Evolutionary conservation across 2,329 filamentous ascomycete genomes (phyloP).

Genomic region (Neonectria faginata): DNA sequence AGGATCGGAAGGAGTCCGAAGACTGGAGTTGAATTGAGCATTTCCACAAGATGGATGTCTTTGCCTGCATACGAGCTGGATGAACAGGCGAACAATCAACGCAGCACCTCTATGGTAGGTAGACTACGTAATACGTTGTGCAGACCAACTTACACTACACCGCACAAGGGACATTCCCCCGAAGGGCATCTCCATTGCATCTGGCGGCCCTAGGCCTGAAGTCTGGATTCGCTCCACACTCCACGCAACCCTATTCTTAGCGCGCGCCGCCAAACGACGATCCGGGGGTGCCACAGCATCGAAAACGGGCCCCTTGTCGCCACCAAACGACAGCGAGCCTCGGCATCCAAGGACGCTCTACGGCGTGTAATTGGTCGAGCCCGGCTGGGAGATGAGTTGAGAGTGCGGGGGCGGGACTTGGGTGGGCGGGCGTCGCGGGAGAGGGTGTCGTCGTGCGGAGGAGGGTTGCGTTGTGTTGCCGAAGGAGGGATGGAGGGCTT

Average conservation of each 20-base stretch:
- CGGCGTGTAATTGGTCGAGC: conserved; percentile 24
- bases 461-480: background rate
- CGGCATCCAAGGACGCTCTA: conserved; percentile 27
- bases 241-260: conserved; percentile 11
- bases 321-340: conserved; percentile 22
- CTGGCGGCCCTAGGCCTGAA: conserved; percentile 2
- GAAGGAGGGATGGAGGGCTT: background rate
- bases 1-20: conserved; percentile 17
- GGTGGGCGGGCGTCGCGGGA: conserved; percentile 8
- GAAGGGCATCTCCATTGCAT: conserved; percentile 21
- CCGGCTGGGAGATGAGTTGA: conserved; percentile 21
- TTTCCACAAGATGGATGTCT: conserved; percentile 3
- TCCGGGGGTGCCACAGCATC: conserved; percentile 15
- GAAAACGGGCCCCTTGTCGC: conserved; percentile 2
- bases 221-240: background rate
- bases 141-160: conserved; percentile 16
- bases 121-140: background rate
- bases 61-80: background rate
- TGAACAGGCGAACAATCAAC: background rate
- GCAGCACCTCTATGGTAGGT: background rate
- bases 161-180: conserved; percentile 19
- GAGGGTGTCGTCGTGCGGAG: conserved; percentile 22
- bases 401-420: conserved; percentile 23
- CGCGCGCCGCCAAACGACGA: conserved; percentile 16
- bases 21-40: conserved; percentile 21